Evolutionary conservation across 805 yeast species (phyloP), one percentile per base, ranked within the genome.

Genomic region (Suhomyces pyralidae): DNA sequence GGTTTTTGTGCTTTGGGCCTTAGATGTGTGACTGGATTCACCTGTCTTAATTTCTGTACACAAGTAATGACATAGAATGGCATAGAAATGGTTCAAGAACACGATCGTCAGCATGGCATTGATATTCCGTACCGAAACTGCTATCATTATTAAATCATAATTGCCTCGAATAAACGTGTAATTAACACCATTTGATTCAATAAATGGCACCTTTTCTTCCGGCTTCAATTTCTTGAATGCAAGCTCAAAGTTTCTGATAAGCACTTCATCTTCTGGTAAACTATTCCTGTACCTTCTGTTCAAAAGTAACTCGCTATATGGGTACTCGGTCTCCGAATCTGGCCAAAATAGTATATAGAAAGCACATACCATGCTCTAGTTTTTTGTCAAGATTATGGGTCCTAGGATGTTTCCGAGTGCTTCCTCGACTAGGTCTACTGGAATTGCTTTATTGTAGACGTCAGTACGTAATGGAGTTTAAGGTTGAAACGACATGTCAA

Each of bases 61-160:
- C 32, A 73, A 60, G 52, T 71, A 75, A 45, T 63, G 69, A 22
- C 53, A 50, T 40, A 74, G 51, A 5, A 70, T 60, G 24, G 58
- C 58, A 54, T 67, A 63, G 52, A 75, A 66, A 47, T 69, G 62
- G 47, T 80, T 73, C 32, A 88, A 64, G 61, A 86, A 88, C 6
- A 82, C 70, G 45, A 86, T 62, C 19, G 79, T 69, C 64, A 81
- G 79, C 82, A 86, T 78, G 6, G 77, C 82, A 67, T 87, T 82
- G 51, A 80, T 63, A 60, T 86, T 84, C 28, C 61, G 61, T 22
- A 70, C 60, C 1, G 77, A 61, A 1, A 78, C 81, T 3, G 78
- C 69, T 63, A 81, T 52, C 7, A 80, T 48, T 5, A 74, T 56
- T 3, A 81, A 59, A 50, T 73, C 77, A 55, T 82, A 76, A 52